Conservation (phyloP, 139 green algal genomes). For the Medakamo hakoo region DNA sequence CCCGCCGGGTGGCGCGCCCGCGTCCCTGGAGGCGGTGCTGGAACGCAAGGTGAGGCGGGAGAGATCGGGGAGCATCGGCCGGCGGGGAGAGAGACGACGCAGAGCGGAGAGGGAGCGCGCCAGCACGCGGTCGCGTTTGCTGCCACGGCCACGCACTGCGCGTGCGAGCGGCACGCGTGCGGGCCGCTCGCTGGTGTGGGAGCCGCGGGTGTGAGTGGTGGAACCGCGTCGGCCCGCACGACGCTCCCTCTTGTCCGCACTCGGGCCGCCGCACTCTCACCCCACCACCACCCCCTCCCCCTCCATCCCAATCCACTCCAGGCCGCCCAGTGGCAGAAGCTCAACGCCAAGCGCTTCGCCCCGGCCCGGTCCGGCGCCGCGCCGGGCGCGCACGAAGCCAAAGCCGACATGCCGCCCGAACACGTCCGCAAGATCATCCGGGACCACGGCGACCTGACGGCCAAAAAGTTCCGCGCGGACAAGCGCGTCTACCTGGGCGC, state of each 20-base stretch:
- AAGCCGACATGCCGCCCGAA: conserved; percentile 97
- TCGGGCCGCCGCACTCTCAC: no score
- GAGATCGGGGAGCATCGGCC: no score
- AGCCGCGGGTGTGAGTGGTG: no score
- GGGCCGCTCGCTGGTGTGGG: background rate
- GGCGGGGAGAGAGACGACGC: no score
- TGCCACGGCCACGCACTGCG: background rate
- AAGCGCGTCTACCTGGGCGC: conserved; percentile 98
- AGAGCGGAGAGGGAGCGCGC: no score
- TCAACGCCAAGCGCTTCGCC: conserved; percentile 82
- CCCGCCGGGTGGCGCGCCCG: no score
- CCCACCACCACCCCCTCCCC: background rate
- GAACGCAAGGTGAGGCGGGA: no score
- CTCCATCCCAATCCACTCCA: conserved; percentile 16
- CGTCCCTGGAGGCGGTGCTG: no score
- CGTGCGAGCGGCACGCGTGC: background rate
- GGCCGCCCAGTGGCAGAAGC: conserved; percentile 87
- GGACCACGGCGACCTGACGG: conserved; percentile 97
- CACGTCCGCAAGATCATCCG: conserved; percentile 95
- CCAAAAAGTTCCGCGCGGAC: conserved; percentile 91
- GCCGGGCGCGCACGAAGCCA: conserved; percentile 75
- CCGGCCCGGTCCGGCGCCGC: conserved; percentile 86
- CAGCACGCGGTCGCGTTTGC: no score
- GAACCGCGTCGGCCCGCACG: no score
- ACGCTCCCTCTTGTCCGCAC: no score